These are phyloP conservation scores for Paratinospora sagittata DNA, from an alignment of 164 flowering plant genomes.

Conservation along the genomic window DNA sequence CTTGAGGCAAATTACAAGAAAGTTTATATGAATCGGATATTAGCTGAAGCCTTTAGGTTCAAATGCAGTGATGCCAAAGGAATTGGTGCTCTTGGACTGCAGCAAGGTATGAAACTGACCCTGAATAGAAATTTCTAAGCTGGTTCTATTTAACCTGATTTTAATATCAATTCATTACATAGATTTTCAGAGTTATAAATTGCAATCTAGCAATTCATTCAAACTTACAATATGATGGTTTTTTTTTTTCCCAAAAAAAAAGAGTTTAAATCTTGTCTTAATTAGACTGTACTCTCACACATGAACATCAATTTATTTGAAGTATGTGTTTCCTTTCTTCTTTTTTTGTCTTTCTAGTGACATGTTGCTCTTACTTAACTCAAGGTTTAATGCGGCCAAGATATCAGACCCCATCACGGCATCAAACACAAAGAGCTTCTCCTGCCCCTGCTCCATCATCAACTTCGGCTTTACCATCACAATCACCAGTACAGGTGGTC, in stretches of 20 bases:
- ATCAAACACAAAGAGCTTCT: slow-evolving; percentile 18
- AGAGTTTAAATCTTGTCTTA: neutral
- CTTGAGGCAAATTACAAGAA: slow-evolving; percentile 34
- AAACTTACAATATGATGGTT: too few species aligned
- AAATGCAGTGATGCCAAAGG: slow-evolving; percentile 34
- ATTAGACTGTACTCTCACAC: too few species aligned
- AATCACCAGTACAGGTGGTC: slow-evolving; percentile 24
- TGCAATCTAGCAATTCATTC: neutral
- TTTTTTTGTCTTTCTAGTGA: neutral
- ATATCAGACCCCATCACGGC: slow-evolving; percentile 21
- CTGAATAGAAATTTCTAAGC: neutral
- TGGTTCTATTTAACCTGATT: neutral
- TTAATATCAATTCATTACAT: neutral
- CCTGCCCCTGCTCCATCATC: slow-evolving; percentile 9
- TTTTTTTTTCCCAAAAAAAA: neutral
- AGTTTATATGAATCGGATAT: slow-evolving; percentile 42
- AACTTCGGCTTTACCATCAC: neutral
- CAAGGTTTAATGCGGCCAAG: slow-evolving; percentile 26
- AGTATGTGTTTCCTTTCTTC: neutral
- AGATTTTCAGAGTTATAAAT: neutral
- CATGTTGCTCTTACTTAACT: slow-evolving; percentile 10
- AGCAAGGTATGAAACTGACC: neutral
- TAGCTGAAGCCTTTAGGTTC: slow-evolving; percentile 56
- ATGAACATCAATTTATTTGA: neutral
- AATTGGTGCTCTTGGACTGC: slow-evolving; percentile 16